Evolutionary conservation across 345 rosid species (phyloP), one percentile per base, ranked within the genome.

Genomic region (Orychophragmus violaceus): DNA sequence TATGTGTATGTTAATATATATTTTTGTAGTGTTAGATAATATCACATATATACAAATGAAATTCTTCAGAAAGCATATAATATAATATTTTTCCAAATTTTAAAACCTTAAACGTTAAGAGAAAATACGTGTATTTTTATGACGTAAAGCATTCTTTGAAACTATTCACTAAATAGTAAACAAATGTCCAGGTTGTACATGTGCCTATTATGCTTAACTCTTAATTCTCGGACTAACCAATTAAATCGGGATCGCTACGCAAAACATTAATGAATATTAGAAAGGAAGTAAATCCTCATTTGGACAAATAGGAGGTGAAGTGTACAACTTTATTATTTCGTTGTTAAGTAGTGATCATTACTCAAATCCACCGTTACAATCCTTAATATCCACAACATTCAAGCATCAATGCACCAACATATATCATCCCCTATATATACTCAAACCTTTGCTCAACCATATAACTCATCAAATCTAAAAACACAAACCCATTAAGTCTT

Each of bases 161-260:
- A 57, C 39, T 63, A 49, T 50, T 37, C 5, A 29, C 50, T 3
- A 14, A 35, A 29, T 30, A 27, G 22, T 17, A 16, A 50, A 48
- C 39, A 57, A 7, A 28, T 64, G 16, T 48, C 28, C 59, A 35
- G 2, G 22, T 28, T 8, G 24, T 35, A 63, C 70, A 49, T 65
- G 76, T 58, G 66, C 58, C 36, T 56, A 29, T 58, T 65, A 66
- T 65, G 77, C 77, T 51, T 73, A 37, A 13, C 13, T 39, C 77
- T 23, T 59, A 73, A 51, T 66, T 59, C 27, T 52, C 44, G 37
- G 25, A 62, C 59, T 27, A 64, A 66, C 62, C 23, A 72, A 58
- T 51, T 19, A 51, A n/a, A 50, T 24, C 66, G 17, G 21, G 44
- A 57, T 64, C 52, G 45, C 19, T 56, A 71, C 70, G 70, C 70